Conservation (phyloP, 495 filamentous ascomycete species). For the Aspergillus wentii region DNA sequence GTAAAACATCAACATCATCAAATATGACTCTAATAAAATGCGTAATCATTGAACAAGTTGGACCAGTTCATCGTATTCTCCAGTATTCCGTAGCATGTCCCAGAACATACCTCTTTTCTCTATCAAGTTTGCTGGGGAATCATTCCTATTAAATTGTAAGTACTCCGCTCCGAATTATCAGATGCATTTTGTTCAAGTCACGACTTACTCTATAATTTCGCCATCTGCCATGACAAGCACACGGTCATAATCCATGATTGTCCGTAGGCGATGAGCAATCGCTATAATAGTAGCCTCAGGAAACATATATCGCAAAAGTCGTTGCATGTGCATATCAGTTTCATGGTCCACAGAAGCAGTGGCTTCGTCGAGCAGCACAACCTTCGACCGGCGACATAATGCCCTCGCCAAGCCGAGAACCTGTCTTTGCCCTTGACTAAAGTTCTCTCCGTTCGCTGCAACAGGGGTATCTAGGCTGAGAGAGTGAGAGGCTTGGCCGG, state of each 20-base stretch:
- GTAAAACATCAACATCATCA: too few relatives aligned
- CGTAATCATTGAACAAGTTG: neutral
- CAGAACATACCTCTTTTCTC: slow-evolving; percentile 39
- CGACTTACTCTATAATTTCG: slow-evolving; percentile 23
- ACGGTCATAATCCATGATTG: slow-evolving; percentile 33
- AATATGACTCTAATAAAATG: too few relatives aligned
- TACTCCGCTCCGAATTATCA: too few relatives aligned
- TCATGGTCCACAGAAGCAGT: slow-evolving; percentile 54
- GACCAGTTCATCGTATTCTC: slow-evolving; percentile 43
- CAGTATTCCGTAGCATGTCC: slow-evolving; percentile 46
- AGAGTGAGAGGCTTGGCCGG: neutral
- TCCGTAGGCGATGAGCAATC: slow-evolving; percentile 37
- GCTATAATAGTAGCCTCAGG: slow-evolving; percentile 32
- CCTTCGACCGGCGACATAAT: slow-evolving; percentile 51
- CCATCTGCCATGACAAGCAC: slow-evolving; percentile 32
- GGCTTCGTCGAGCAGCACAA: slow-evolving; percentile 57
- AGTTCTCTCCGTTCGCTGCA: slow-evolving; percentile 53
- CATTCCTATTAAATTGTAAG: slow-evolving; percentile 25
- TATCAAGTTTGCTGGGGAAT: slow-evolving; percentile 40
- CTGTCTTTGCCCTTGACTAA: slow-evolving; percentile 59
- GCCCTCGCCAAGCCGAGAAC: slow-evolving; percentile 55
- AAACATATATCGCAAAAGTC: slow-evolving; percentile 33
- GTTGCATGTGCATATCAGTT: slow-evolving; percentile 49
- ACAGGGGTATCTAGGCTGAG: slow-evolving; percentile 35
- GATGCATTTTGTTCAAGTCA: too few relatives aligned